Conservation (phyloP, 371 early-diverging fungal genomes). For the Nematocida sp. region DNA sequence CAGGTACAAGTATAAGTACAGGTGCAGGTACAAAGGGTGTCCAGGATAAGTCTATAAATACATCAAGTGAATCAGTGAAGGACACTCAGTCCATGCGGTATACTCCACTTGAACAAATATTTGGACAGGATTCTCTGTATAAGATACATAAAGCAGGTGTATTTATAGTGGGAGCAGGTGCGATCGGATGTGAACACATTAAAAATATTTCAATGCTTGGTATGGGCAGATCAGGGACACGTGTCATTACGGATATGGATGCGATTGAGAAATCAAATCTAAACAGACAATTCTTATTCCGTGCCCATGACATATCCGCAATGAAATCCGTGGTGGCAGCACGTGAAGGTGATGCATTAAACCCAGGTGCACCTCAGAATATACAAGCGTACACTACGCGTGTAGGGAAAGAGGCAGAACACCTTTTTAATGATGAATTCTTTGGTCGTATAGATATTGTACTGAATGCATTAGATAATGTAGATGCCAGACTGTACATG, state of each 20-base stretch:
- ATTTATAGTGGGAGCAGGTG: constrained; percentile 98
- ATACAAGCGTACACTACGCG: constrained; percentile 79
- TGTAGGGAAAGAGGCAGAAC: constrained; percentile 90
- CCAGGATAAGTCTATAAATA: too few relatives aligned
- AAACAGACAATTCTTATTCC: constrained; percentile 94
- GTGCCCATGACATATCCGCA: constrained; percentile 82
- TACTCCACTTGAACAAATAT: constrained; percentile 86
- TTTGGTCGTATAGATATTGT: constrained; percentile 82
- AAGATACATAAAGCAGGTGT: constrained; percentile 79
- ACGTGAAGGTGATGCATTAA: constrained; percentile 83
- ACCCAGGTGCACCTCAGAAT: constrained; percentile 77
- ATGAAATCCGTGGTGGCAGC: constrained; percentile 90
- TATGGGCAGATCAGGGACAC: constrained; percentile 80
- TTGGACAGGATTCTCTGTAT: constrained; percentile 81
- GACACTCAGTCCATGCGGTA: constrained; percentile 80
- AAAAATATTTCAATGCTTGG: constrained; percentile 99
- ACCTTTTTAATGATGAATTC: constrained; percentile 87
- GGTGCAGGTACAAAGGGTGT: neutral
- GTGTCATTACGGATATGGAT: constrained; percentile 97
- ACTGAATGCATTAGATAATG: constrained; percentile 97
- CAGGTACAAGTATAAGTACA: neutral
- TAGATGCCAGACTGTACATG: constrained; percentile 94
- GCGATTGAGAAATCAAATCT: constrained; percentile 92
- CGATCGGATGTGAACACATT: constrained; percentile 99
- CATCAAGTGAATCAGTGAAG: neutral